A percentile compares a stretch with the other conserved stretches of the same genome.
Conservation (phyloP, 306 rosid species). For the Lathyrus tuberosus region DNA sequence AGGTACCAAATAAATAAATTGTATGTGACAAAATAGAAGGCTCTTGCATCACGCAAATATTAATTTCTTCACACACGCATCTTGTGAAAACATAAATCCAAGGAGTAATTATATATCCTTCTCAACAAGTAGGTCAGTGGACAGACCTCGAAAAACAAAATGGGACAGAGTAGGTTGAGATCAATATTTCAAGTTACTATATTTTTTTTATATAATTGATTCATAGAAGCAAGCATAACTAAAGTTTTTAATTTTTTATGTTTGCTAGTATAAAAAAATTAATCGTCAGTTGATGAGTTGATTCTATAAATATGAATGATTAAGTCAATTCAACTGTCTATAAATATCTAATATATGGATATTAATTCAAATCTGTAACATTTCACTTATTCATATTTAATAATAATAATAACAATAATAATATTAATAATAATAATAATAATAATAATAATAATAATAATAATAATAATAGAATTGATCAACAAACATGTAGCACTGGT, state of each 20-base stretch:
- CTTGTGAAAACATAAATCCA: slow-evolving; percentile 40
- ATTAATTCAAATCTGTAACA: too few relatives aligned
- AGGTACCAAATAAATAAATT: too few relatives aligned
- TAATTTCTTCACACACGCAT: slow-evolving; percentile 31
- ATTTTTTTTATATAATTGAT: slow-evolving; percentile 18
- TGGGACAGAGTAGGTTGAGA: slow-evolving; percentile 9
- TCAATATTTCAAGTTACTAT: slow-evolving; percentile 1
- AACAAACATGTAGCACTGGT: too few relatives aligned
- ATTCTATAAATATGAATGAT: too few relatives aligned
- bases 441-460: too few relatives aligned
- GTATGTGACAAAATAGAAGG: slow-evolving; percentile 12
- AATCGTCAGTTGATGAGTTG: slow-evolving; percentile 14
- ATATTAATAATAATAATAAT: too few relatives aligned
- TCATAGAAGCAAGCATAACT: not conserved
- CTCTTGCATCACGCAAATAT: slow-evolving; percentile 32
- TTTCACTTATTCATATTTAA: too few relatives aligned
- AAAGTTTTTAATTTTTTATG: not conserved
- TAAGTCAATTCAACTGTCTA: too few relatives aligned
- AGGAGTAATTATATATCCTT: slow-evolving; percentile 22
- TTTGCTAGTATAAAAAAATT: not conserved
- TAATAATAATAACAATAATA: too few relatives aligned
- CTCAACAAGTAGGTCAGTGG: slow-evolving; percentile 35
- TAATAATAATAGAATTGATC: too few relatives aligned
- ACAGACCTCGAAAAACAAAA: slow-evolving; percentile 19
- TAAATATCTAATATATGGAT: too few relatives aligned